Conservation (phyloP, 371 early-diverging fungal genomes). For the Apophysomyces sp. region DNA sequence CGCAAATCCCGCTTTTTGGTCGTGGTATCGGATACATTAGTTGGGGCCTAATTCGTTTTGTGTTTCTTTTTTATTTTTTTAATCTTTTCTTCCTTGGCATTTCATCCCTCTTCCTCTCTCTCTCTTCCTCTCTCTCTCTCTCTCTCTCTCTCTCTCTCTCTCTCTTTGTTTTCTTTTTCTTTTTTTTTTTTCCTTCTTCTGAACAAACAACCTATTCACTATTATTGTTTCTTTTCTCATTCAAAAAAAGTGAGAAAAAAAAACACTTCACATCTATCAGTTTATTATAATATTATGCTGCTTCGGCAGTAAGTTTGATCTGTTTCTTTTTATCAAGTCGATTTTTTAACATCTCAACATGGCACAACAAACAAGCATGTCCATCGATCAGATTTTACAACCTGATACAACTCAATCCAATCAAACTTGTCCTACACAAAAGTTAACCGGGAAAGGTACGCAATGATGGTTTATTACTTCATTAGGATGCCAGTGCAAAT, state of each 20-base stretch:
- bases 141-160: not conserved
- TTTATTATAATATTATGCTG: not conserved
- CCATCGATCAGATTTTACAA: constrained; percentile 22
- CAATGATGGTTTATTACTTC: constrained; percentile 5
- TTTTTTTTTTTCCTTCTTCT: constrained; percentile 1
- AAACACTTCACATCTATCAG: not conserved
- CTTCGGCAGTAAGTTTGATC: constrained; percentile 4
- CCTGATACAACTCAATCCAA: constrained; percentile 9
- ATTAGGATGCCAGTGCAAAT: constrained; percentile 9
- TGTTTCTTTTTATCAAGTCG: not conserved
- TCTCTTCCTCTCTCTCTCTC: not conserved
- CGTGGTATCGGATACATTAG: not conserved
- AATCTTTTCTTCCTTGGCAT: not conserved
- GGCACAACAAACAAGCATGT: constrained; percentile 29
- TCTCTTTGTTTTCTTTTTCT: not conserved
- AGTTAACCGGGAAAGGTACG: constrained; percentile 16
- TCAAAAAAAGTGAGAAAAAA: not conserved
- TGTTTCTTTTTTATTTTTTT: not conserved
- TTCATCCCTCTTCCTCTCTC: not conserved
- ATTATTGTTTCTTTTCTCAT: not conserved
- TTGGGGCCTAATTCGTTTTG: constrained; percentile 1
- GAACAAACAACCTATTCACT: not conserved
- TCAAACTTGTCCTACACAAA: constrained; percentile 5
- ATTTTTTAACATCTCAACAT: constrained; percentile 7
- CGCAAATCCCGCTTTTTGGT: not conserved